Base-by-base conservation (phyloP, 495 filamentous ascomycete species). In the Penicillium samsonianum region DNA sequence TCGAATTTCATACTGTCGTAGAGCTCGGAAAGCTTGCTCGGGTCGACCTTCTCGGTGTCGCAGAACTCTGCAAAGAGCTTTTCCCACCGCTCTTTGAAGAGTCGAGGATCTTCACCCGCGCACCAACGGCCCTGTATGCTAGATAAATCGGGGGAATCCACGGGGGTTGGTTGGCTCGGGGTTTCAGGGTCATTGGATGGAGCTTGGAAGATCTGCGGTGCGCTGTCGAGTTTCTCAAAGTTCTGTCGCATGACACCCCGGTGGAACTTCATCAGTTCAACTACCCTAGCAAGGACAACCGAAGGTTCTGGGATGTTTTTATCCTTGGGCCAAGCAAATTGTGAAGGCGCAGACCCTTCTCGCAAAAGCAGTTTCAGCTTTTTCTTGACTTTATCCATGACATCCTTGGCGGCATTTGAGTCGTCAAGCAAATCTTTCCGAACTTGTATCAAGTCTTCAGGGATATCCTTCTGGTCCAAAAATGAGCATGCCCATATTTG, bases 1-100 rank as follows among this genome's bases (percentile, higher is more conserved):
- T 98, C 94, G 63, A 97, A 98, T 69, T 98, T 98, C 92, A 98
- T 97, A 28, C 92, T 97, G 71, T 98, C 94, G 67, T 98, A 98
- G 2, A 98, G 78, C 74, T 98, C 94, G 8, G 91, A 96, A 35
- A 98, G 91, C 76, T 98, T 98, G 77, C 91, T 96, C 1, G 94
- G 94, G 68, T 98, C 94, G 10, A 98, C 90, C 75, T 98, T 98
- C 60, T 98, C 94, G 5, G 88, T 87, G 68, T 98, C 94, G 59
- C 90, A 92, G 63, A 98, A 98, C 74, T 98, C 94, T 33, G 83
- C 84, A 71, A 98, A 98, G 9, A 98, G 84, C 78, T 98, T 98
- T 76, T 98, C 94, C 94, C 94, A 98, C 54, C 94, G 84, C 68
- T 98, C 94, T 63, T 87, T 90, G 80, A 98, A 98, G 22, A 98